Evolutionary conservation across 108 stramenopile species (phyloP).

Genomic region (Cyclotella atomus): DNA sequence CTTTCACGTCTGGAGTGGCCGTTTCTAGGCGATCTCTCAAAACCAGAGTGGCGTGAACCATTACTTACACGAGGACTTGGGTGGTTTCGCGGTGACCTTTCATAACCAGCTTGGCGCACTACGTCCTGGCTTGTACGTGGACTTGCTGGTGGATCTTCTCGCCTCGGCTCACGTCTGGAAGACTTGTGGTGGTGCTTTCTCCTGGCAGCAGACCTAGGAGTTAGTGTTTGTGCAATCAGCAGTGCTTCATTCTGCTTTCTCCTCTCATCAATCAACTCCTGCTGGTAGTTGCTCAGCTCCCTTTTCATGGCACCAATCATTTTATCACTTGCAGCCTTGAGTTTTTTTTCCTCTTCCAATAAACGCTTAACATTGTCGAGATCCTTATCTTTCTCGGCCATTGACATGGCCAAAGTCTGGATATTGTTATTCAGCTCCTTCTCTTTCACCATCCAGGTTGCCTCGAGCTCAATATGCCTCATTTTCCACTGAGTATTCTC

Average conservation of each 20-base stretch:
- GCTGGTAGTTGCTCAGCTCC: not conserved
- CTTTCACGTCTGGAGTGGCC: not conserved
- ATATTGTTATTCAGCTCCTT: constrained; percentile 33
- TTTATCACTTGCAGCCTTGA: constrained; percentile 8
- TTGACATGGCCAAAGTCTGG: constrained; percentile 21
- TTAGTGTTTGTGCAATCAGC: not conserved
- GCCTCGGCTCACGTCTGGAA: not conserved
- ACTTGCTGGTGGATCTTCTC: not conserved
- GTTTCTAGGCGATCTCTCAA: too few species aligned
- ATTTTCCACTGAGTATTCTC: not conserved
- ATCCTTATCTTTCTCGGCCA: constrained; percentile 31
- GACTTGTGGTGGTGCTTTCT: not conserved
- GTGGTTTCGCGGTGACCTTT: too few species aligned
- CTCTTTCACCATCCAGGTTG: not conserved
- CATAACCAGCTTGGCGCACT: not conserved
- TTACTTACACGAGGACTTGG: too few species aligned
- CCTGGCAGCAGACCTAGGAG: not conserved
- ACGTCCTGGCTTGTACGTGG: not conserved
- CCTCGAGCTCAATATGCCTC: not conserved
- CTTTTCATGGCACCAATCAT: not conserved
- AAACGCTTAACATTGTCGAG: constrained; percentile 11
- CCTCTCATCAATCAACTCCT: not conserved
- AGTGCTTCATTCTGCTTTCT: not conserved
- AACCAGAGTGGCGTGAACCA: too few species aligned
- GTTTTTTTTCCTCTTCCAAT: constrained; percentile 11